These are phyloP conservation scores for Botrytis paeoniae DNA, from an alignment of 2,329 filamentous ascomycete genomes.

Conservation along the genomic window DNA sequence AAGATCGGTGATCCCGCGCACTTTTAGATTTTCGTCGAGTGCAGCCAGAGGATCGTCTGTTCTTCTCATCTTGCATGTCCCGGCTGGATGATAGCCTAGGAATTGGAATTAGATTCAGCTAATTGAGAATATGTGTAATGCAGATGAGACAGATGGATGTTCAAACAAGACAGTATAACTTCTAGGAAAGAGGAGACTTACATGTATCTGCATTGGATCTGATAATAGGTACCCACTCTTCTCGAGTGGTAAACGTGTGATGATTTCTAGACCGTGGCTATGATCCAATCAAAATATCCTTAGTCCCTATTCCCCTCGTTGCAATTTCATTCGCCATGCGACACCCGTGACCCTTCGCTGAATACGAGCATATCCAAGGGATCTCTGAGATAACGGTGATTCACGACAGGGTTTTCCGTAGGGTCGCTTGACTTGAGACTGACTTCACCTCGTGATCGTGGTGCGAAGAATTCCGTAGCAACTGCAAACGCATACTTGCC, in stretches of 20 bases:
- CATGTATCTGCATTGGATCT: neutral
- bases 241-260: neutral
- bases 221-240: neutral
- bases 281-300: neutral
- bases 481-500: neutral
- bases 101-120: neutral
- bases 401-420: neutral
- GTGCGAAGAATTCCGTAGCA: neutral
- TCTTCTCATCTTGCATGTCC: neutral
- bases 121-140: neutral
- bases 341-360: neutral
- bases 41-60: neutral
- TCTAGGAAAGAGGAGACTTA: neutral
- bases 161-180: neutral
- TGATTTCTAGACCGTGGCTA: neutral
- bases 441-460: neutral
- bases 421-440: neutral
- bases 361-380: constrained; percentile 1
- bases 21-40: neutral
- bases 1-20: neutral
- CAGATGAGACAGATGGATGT: too few species aligned
- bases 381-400: neutral
- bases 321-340: neutral
- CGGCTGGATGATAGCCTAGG: neutral
- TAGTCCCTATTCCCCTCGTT: neutral